Evolutionary conservation across 495 filamentous ascomycete genomes (phyloP).

Genomic region (Aspergillus bertholletiae): DNA sequence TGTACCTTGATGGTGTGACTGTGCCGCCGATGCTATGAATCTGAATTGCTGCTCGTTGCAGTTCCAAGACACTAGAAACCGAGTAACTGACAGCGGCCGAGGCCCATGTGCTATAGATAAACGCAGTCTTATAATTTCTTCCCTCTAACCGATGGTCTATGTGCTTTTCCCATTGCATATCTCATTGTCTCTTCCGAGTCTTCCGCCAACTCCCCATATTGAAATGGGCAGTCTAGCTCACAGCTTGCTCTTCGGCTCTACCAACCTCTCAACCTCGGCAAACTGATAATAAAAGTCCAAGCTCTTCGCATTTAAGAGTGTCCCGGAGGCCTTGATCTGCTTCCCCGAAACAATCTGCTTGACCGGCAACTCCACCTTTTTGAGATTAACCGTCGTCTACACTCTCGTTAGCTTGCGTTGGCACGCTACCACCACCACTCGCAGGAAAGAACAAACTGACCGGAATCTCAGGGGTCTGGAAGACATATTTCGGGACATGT

Average conservation of each 20-base stretch:
- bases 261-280: slow-evolving; percentile 67
- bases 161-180: no score
- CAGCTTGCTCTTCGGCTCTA: slow-evolving; percentile 15
- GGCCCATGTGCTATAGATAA: no score
- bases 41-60: no score
- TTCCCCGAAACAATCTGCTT: slow-evolving; percentile 79
- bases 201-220: no score
- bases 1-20: neutral
- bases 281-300: slow-evolving; percentile 78
- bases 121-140: no score
- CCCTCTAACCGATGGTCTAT: no score
- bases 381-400: slow-evolving; percentile 75
- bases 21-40: neutral
- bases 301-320: slow-evolving; percentile 68
- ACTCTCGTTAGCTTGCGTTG: neutral
- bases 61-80: no score
- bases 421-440: neutral
- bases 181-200: no score
- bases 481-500: slow-evolving; percentile 74
- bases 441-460: slow-evolving; percentile 42
- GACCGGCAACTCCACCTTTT: slow-evolving; percentile 80
- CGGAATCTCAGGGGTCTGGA: slow-evolving; percentile 76
- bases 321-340: slow-evolving; percentile 68
- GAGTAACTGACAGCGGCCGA: no score
- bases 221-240: no score